Base-by-base conservation (phyloP, 2,329 filamentous ascomycete genomes). In the Neurospora sp. region DNA sequence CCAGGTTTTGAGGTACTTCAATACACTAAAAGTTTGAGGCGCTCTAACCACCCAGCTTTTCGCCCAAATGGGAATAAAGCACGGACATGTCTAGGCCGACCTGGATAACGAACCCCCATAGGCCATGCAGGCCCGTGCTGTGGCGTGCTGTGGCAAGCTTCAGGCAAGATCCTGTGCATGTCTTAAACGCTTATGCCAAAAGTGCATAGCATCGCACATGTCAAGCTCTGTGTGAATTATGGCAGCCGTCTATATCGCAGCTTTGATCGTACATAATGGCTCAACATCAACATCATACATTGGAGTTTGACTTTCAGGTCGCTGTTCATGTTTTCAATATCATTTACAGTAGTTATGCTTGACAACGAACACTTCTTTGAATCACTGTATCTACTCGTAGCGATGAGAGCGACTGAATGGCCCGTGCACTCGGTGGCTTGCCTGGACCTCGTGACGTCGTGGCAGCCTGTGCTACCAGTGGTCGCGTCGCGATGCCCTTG, bases 361-460 rank as follows among this genome's bases (percentile, higher is more conserved):
- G 10, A 52, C 43, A 52, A 23, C 5, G 13, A 52, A 23, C 5
- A 23, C 4, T 23, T 19, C 11, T 28, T 23, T 19, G n/a, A 23
- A 23, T 23, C 19, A 23, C 19, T 17, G 13, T 23, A 58, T 17
- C 52, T 17, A 33, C 3, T 28, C 43, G 7, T 17, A 17, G 23
- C 23, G 23, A 15, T 58, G 43, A 58, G 46, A 15, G 19, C 10
- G 43, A 17, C 19, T 58, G 6, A 4, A 17, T 58, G 52, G 52
- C 23, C 3, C 52, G 52, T 58, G 52, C 52, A 13, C 52, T 13
- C 13, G 3, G 23, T 33, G 23, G 3, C 52, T 17, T 33, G 52
- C 13, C 52, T 33, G 23, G 13, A 66, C 40, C 71, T 66, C 70
- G 73, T 73, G 71, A 73, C 72, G 66, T 69, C 75, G 75, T 72